A percentile compares a stretch with the other conserved stretches of the same genome.
Conservation (phyloP, 352 stramenopile species). For the Pythium aquatile region DNA sequence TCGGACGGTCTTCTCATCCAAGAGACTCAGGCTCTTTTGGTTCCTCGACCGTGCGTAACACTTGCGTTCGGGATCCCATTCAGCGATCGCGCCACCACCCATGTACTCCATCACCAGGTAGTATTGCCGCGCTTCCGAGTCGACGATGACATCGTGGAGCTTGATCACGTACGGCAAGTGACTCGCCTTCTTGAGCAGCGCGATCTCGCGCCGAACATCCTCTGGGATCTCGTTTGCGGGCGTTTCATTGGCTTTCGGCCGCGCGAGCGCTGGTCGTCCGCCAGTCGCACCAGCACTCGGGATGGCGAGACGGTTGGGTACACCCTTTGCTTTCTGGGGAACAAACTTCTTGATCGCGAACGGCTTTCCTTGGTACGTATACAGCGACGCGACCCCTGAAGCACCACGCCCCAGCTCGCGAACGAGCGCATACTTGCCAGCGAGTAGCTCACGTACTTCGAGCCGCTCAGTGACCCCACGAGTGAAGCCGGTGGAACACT, state of each 20-base stretch:
- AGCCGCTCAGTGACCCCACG: constrained; percentile 46
- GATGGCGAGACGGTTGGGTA: constrained; percentile 48
- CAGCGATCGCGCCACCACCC: constrained; percentile 72
- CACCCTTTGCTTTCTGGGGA: constrained; percentile 46
- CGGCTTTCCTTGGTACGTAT: constrained; percentile 64
- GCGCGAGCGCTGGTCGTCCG: not conserved
- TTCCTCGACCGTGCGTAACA: constrained; percentile 55
- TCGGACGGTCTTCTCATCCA: constrained; percentile 47
- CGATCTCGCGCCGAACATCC: constrained; percentile 67
- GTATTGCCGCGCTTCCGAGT: constrained; percentile 50
- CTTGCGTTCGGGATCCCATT: constrained; percentile 64
- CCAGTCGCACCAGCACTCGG: constrained; percentile 12
- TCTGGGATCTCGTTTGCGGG: constrained; percentile 37
- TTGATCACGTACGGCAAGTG: constrained; percentile 63
- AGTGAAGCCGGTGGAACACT: constrained; percentile 47
- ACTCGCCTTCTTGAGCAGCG: constrained; percentile 74
- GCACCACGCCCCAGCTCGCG: constrained; percentile 70
- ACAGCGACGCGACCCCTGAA: constrained; percentile 68
- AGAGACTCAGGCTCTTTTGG: constrained; percentile 41
- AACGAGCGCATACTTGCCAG: constrained; percentile 65
- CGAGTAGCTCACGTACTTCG: constrained; percentile 53
- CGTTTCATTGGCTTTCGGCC: not conserved
- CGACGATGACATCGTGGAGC: constrained; percentile 75
- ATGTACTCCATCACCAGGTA: constrained; percentile 88
- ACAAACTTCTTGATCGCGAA: constrained; percentile 75